phyloP scores from a whole-genome alignment of 148 eudicot species.

The Cornus controversa region DNA sequence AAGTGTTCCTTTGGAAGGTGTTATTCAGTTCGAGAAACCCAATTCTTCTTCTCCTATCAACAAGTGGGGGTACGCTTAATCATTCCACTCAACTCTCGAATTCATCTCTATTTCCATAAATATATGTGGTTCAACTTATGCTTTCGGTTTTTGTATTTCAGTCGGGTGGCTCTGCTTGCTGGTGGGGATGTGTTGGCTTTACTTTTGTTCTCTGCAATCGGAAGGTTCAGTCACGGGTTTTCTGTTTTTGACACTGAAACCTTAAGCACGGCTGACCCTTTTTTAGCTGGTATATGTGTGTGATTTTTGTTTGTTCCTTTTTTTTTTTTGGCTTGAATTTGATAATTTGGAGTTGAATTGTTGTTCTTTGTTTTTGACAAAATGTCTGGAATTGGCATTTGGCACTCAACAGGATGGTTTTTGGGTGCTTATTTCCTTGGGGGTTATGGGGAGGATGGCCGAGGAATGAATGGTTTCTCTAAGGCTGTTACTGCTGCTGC shows the following conservation, averaged over 20 bases:
- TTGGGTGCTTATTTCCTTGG: constrained; percentile 92
- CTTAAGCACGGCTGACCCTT: constrained; percentile 86
- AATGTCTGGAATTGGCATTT: not conserved
- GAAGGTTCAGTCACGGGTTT: constrained; percentile 94
- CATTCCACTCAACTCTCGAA: not conserved
- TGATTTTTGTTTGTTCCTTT: not conserved
- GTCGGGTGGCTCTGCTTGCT: constrained; percentile 71
- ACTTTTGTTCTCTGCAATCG: constrained; percentile 77
- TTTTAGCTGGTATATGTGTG: constrained; percentile 67
- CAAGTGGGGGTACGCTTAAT: constrained; percentile 71
- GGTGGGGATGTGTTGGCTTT: constrained; percentile 94
- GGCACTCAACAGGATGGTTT: constrained; percentile 69
- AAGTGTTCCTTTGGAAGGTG: constrained; percentile 84
- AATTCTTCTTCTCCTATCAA: constrained; percentile 40
- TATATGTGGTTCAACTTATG: not conserved
- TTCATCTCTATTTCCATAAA: not conserved
- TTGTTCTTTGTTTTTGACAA: not conserved
- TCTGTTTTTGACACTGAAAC: constrained; percentile 77
- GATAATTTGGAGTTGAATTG: not conserved
- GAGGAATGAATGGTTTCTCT: constrained; percentile 73
- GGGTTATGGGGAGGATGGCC: constrained; percentile 81
- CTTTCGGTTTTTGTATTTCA: constrained; percentile 23
- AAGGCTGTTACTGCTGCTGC: constrained; percentile 78
- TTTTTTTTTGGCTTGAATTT: not conserved
- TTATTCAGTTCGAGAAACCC: constrained; percentile 83